A percentile compares a stretch with the other conserved stretches of the same genome.
Evolutionary conservation across 1,284 basidiomycete genomes (phyloP).

Genomic region (Fomes fomentarius): DNA sequence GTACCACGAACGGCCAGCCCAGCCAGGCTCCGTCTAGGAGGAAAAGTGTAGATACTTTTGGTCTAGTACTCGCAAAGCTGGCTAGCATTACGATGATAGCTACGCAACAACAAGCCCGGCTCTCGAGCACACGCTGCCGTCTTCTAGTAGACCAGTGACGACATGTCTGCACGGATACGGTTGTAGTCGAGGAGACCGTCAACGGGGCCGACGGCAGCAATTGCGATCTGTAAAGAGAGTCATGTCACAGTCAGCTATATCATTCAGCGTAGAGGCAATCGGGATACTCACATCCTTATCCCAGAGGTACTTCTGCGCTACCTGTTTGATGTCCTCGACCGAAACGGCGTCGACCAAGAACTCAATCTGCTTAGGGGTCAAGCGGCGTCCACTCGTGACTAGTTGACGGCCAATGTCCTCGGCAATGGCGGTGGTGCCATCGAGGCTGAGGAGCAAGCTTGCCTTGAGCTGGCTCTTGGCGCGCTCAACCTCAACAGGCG

Average conservation of each 20-base stretch:
- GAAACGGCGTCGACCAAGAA: constrained; percentile 89
- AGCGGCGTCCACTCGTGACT: constrained; percentile 89
- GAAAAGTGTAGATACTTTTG: constrained; percentile 25
- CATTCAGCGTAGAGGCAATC: not conserved
- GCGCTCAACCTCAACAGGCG: constrained; percentile 89
- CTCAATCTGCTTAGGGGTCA: constrained; percentile 95
- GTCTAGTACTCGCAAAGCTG: constrained; percentile 25
- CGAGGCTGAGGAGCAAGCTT: constrained; percentile 86
- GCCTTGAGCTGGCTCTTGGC: constrained; percentile 99
- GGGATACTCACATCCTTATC: constrained; percentile 84
- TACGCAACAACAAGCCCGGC: constrained; percentile 19
- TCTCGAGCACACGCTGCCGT: not conserved
- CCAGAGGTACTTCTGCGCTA: constrained; percentile 97
- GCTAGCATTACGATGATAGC: constrained; percentile 26
- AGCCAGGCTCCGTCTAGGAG: no score
- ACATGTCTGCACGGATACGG: constrained; percentile 81
- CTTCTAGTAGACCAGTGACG: constrained; percentile 72
- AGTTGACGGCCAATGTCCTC: constrained; percentile 99
- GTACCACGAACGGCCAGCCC: no score
- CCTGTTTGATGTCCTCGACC: constrained; percentile 89
- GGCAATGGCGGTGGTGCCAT: constrained; percentile 95
- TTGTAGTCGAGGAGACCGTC: constrained; percentile 91
- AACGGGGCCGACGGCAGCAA: constrained; percentile 82
- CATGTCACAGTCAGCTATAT: not conserved
- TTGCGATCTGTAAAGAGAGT: constrained; percentile 59